A percentile compares a stretch with the other conserved stretches of the same genome.
Evolutionary conservation across 768 basidiomycete species (phyloP).

Genomic region (Xerocomellus intermedius): DNA sequence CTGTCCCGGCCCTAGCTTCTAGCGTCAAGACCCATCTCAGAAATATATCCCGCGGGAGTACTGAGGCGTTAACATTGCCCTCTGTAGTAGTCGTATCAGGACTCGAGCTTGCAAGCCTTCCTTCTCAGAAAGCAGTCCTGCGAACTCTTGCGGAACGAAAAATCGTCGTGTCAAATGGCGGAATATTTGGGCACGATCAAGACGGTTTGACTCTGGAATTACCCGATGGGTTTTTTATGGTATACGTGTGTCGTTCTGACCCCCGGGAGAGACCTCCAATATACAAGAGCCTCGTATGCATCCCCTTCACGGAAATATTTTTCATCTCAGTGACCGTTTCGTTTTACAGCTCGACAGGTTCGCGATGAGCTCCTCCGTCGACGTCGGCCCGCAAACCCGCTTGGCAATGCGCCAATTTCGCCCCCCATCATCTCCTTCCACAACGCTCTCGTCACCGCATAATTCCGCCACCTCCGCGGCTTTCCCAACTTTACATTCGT

Average conservation of each 20-base stretch:
- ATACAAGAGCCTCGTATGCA: constrained; percentile 60
- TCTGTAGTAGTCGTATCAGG: constrained; percentile 67
- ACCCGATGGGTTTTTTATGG: constrained; percentile 66
- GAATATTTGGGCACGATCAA: constrained; percentile 20
- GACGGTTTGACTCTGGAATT: constrained; percentile 32
- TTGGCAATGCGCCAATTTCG: constrained; percentile 34
- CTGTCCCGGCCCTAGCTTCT: constrained; percentile 14
- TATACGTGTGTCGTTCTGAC: constrained; percentile 71
- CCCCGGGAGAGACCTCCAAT: constrained; percentile 63
- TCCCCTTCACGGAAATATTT: neutral
- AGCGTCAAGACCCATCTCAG: constrained; percentile 6
- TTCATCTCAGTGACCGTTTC: neutral
- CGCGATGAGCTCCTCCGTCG: constrained; percentile 67
- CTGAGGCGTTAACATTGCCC: constrained; percentile 40
- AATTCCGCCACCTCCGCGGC: constrained; percentile 29
- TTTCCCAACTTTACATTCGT: constrained; percentile 17
- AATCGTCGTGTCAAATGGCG: constrained; percentile 40
- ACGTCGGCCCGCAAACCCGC: constrained; percentile 43
- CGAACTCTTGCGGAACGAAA: constrained; percentile 51
- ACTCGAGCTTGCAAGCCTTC: constrained; percentile 56
- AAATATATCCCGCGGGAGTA: constrained; percentile 15
- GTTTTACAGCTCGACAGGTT: constrained; percentile 67
- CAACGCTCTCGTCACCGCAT: constrained; percentile 29
- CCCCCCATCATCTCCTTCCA: constrained; percentile 28
- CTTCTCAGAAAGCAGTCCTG: constrained; percentile 58